These are phyloP conservation scores for Roridomyces roridus DNA, from an alignment of 768 basidiomycete genomes.

Conservation along the genomic window DNA sequence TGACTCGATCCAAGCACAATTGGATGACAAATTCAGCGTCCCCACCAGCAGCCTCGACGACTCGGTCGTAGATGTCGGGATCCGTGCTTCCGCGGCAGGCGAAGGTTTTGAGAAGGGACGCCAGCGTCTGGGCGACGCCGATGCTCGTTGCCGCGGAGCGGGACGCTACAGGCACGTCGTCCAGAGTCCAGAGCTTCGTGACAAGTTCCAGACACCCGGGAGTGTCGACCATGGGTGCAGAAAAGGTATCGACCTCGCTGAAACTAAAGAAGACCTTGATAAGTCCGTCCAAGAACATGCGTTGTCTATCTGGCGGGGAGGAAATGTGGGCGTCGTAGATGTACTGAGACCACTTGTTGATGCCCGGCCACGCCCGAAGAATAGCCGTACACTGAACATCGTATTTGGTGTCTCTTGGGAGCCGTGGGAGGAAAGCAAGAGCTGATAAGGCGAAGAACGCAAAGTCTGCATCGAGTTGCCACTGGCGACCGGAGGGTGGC, in stretches of 20 bases:
- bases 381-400: slow-evolving; percentile 26
- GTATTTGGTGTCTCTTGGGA: slow-evolving; percentile 37
- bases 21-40: slow-evolving; percentile 34
- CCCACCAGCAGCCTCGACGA: slow-evolving; percentile 33
- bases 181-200: slow-evolving; percentile 39
- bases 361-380: slow-evolving; percentile 36
- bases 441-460: too few relatives aligned
- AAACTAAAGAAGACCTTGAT: slow-evolving; percentile 34
- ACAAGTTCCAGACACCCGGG: slow-evolving; percentile 40
- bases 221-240: slow-evolving; percentile 34
- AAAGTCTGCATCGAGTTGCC: slow-evolving; percentile 30
- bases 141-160: slow-evolving; percentile 32
- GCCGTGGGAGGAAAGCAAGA: too few relatives aligned
- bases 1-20: slow-evolving; percentile 34
- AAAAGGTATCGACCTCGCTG: slow-evolving; percentile 30
- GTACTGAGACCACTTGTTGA: slow-evolving; percentile 43
- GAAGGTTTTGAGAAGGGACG: slow-evolving; percentile 28
- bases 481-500: slow-evolving; percentile 18
- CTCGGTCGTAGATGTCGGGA: slow-evolving; percentile 26
- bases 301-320: slow-evolving; percentile 22
- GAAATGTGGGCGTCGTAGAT: slow-evolving; percentile 31
- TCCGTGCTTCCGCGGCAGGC: slow-evolving; percentile 18
- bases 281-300: slow-evolving; percentile 34
- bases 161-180: slow-evolving; percentile 26
- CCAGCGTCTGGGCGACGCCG: slow-evolving; percentile 37